These are phyloP conservation scores for Mycena rebaudengoi DNA, from an alignment of 768 basidiomycete species.

Conservation along the genomic window DNA sequence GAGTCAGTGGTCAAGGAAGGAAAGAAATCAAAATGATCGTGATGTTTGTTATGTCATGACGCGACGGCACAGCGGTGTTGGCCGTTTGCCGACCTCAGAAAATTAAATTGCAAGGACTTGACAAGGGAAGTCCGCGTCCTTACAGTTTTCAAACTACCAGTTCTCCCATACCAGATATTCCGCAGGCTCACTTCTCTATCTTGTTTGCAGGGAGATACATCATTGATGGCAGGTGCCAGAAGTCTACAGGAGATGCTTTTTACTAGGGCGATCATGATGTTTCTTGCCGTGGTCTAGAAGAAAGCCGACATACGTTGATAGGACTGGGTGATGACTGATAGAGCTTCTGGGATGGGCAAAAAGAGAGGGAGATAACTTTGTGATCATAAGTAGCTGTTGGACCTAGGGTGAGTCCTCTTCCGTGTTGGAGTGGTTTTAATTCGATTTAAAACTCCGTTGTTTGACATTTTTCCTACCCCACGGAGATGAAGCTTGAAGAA, in stretches of 20 bases:
- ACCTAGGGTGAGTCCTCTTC: slow-evolving; percentile 4
- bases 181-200: slow-evolving; percentile 10
- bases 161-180: slow-evolving; percentile 5
- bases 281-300: slow-evolving; percentile 4
- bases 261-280: slow-evolving; percentile 12
- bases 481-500: slow-evolving; percentile 6
- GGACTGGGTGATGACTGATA: slow-evolving; percentile 3
- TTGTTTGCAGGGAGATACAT: slow-evolving; percentile 11
- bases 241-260: slow-evolving; percentile 12
- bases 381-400: slow-evolving; percentile 1
- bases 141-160: slow-evolving; percentile 2
- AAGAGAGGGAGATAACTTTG: background rate
- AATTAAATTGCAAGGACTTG: slow-evolving; percentile 8
- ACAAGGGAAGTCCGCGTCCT: slow-evolving; percentile 7
- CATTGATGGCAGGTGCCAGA: slow-evolving; percentile 18
- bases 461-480: slow-evolving; percentile 5
- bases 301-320: slow-evolving; percentile 13
- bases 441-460: slow-evolving; percentile 7
- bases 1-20: slow-evolving; percentile 14
- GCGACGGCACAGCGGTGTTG: background rate
- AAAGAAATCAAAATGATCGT: slow-evolving; percentile 12
- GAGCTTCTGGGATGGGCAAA: background rate
- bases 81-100: slow-evolving; percentile 7
- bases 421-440: slow-evolving; percentile 8
- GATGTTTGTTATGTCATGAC: slow-evolving; percentile 9